A percentile compares a stretch with the other conserved stretches of the same genome.
These are phyloP conservation scores for Amaranthus hypochondriacus DNA, from an alignment of 148 eudicot species.

Conservation along the genomic window DNA sequence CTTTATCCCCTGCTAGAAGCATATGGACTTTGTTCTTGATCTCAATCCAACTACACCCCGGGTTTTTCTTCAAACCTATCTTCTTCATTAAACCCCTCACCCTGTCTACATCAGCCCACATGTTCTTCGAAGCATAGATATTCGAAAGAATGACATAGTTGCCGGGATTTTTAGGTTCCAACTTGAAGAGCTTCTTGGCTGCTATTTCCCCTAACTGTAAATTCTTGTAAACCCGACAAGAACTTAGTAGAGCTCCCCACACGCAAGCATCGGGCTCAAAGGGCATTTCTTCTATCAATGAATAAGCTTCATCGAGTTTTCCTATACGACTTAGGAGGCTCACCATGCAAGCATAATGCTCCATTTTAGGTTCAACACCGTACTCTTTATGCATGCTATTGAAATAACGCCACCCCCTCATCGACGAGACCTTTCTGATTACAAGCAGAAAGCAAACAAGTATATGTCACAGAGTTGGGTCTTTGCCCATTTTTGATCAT, in stretches of 20 bases:
- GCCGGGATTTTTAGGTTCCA: slow-evolving; percentile 68
- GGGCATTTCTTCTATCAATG: slow-evolving; percentile 52
- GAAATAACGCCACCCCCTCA: slow-evolving; percentile 49
- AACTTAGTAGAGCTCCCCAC: slow-evolving; percentile 74
- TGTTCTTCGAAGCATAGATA: slow-evolving; percentile 57
- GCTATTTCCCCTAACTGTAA: slow-evolving; percentile 53
- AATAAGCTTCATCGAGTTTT: slow-evolving; percentile 63
- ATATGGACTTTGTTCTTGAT: slow-evolving; percentile 63
- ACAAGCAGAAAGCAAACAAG: slow-evolving; percentile 61
- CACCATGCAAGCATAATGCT: slow-evolving; percentile 78
- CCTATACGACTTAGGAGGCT: slow-evolving; percentile 66
- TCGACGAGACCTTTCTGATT: slow-evolving; percentile 56
- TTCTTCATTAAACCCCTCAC: slow-evolving; percentile 56
- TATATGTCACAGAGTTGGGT: slow-evolving; percentile 52
- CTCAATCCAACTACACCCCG: slow-evolving; percentile 84
- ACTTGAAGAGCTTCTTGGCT: slow-evolving; percentile 52
- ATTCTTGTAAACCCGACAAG: slow-evolving; percentile 49
- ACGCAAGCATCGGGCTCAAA: slow-evolving; percentile 65
- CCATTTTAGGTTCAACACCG: slow-evolving; percentile 45
- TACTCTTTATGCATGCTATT: slow-evolving; percentile 45
- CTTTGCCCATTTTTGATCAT: slow-evolving; percentile 50
- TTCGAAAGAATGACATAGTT: slow-evolving; percentile 62
- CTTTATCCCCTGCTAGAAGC: slow-evolving; percentile 60
- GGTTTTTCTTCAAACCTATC: slow-evolving; percentile 54
- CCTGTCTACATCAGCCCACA: slow-evolving; percentile 50